Conservation (phyloP, 371 early-diverging fungal species). For the Nematocida sp. region DNA sequence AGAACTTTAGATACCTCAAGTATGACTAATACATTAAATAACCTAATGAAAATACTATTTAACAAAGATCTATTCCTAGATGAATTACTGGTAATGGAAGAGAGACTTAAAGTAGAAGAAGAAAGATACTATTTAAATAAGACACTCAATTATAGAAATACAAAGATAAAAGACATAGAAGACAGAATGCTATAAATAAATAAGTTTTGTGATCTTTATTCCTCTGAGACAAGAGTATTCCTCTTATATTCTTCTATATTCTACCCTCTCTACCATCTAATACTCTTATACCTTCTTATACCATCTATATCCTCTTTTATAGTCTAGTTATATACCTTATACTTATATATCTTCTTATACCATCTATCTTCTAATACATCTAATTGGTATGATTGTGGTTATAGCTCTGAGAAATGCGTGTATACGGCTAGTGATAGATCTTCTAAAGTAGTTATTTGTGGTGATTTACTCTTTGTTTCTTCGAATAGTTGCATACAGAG, state of each 20-base stretch:
- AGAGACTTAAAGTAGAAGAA: slow-evolving; percentile 47
- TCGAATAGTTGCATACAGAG: background rate
- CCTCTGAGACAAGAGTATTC: too few relatives aligned
- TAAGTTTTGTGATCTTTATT: background rate
- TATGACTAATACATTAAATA: slow-evolving; percentile 10
- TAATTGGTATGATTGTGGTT: too few relatives aligned
- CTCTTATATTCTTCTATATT: too few relatives aligned
- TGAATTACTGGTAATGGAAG: slow-evolving; percentile 48
- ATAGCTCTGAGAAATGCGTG: too few relatives aligned
- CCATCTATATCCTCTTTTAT: too few relatives aligned
- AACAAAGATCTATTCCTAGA: slow-evolving; percentile 3
- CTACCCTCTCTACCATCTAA: too few relatives aligned
- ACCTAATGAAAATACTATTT: slow-evolving; percentile 22
- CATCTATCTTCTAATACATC: too few relatives aligned
- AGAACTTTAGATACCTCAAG: background rate
- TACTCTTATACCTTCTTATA: too few relatives aligned
- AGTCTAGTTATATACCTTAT: too few relatives aligned
- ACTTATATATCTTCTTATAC: too few relatives aligned
- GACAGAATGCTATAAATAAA: slow-evolving; percentile 17
- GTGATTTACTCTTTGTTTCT: slow-evolving; percentile 16
- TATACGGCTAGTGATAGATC: too few relatives aligned
- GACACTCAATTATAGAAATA: slow-evolving; percentile 32
- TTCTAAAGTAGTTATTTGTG: too few relatives aligned
- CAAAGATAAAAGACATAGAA: slow-evolving; percentile 49
- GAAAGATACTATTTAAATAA: slow-evolving; percentile 51